These are phyloP conservation scores for Solanum ossicruentum DNA, from an alignment of 257 asterid genomes.

Conservation along the genomic window DNA sequence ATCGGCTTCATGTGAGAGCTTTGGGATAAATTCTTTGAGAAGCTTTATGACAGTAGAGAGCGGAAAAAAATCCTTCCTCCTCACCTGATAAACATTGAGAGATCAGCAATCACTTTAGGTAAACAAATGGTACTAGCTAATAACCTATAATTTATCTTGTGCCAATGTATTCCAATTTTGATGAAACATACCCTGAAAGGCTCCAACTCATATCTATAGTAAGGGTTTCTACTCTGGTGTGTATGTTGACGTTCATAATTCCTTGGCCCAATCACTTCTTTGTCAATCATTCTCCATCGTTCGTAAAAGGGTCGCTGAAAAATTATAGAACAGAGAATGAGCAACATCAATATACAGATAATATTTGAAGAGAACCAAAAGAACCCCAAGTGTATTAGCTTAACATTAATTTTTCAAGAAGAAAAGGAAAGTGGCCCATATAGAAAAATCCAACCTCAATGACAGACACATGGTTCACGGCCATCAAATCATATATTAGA, in stretches of 20 bases:
- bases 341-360: not conserved
- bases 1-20: slow-evolving; percentile 94
- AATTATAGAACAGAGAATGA: not conserved
- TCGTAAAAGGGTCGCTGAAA: slow-evolving; percentile 79
- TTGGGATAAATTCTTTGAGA: slow-evolving; percentile 78
- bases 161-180: not conserved
- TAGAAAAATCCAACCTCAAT: slow-evolving; percentile 45
- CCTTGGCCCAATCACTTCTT: slow-evolving; percentile 90
- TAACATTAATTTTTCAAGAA: not conserved
- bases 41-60: slow-evolving; percentile 86
- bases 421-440: not conserved
- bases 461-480: slow-evolving; percentile 26
- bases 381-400: not conserved
- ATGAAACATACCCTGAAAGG: slow-evolving; percentile 69
- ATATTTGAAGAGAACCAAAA: not conserved
- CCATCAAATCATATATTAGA: slow-evolving; percentile 89
- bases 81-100: slow-evolving; percentile 45
- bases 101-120: slow-evolving; percentile 13
- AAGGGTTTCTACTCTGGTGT: slow-evolving; percentile 51
- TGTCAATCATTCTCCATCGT: slow-evolving; percentile 96
- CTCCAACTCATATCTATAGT: slow-evolving; percentile 83
- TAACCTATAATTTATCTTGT: not conserved
- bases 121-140: not conserved
- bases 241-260: slow-evolving; percentile 52
- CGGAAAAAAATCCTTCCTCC: slow-evolving; percentile 95